Percentiles rank a stretch among this genome's conserved stretches.
phyloP scores from a whole-genome alignment of 176 grass and related monocot species.

The Ensete glaucum region DNA sequence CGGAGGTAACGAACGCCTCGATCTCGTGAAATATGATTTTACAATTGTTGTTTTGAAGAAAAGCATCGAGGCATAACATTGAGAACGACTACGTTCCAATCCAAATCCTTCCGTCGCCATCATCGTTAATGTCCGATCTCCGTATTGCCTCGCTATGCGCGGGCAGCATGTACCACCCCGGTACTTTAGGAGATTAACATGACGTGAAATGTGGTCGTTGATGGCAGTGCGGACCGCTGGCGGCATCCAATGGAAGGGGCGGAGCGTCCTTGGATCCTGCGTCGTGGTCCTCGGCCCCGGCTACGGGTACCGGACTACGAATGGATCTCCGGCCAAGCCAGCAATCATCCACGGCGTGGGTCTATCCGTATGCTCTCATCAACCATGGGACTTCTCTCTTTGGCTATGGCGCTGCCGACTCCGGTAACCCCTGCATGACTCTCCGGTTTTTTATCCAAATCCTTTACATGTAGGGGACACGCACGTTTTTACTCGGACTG shows the following conservation, averaged over 20 bases:
- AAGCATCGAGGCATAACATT: constrained; percentile 11
- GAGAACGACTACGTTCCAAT: neutral
- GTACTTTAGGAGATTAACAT: neutral
- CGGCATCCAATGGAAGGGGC: neutral
- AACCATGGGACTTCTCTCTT: constrained; percentile 47
- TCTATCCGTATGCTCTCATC: constrained; percentile 34
- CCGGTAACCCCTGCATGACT: constrained; percentile 36
- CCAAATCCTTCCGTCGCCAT: neutral
- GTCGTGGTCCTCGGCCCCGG: neutral
- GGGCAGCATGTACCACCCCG: neutral
- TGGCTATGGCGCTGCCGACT: constrained; percentile 49
- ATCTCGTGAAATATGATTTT: neutral
- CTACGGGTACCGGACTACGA: neutral
- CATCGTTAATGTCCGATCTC: neutral
- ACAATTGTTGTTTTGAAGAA: constrained; percentile 10
- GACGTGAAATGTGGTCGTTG: neutral
- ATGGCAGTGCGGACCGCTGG: neutral
- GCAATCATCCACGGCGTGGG: constrained; percentile 17
- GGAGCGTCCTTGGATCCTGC: neutral
- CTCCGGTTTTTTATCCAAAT: neutral
- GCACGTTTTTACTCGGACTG: constrained; percentile 8
- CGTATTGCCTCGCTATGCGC: neutral
- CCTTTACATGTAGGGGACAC: constrained; percentile 27
- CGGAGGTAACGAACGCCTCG: constrained; percentile 39
- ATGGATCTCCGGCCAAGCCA: neutral